Evolutionary conservation across 352 stramenopile genomes (phyloP).

Genomic region (Pythium apleroticum): DNA sequence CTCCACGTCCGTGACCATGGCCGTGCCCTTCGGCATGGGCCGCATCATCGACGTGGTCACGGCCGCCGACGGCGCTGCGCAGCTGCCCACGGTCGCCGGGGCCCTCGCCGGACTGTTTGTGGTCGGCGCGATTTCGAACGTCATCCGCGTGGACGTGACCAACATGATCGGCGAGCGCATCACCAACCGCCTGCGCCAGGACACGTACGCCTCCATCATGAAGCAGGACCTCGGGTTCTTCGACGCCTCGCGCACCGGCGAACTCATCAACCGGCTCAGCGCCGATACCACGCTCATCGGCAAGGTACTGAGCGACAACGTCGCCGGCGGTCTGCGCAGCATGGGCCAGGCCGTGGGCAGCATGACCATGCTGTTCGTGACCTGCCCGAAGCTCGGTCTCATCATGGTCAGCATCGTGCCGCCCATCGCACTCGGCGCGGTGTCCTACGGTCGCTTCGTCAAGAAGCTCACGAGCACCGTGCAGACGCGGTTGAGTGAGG

Average conservation of each 20-base stretch:
- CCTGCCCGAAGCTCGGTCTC: conserved; percentile 87
- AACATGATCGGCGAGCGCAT: conserved; percentile 89
- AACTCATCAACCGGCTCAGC: conserved; percentile 91
- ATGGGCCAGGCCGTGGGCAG: conserved; percentile 82
- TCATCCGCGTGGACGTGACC: conserved; percentile 73
- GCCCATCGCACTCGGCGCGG: conserved; percentile 86
- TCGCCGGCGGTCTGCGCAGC: conserved; percentile 72
- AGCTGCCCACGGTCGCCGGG: conserved; percentile 50
- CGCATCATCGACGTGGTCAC: conserved; percentile 79
- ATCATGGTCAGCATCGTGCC: conserved; percentile 91
- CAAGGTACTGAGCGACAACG: conserved; percentile 92
- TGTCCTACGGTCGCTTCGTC: conserved; percentile 87
- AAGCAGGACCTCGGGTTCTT: conserved; percentile 92
- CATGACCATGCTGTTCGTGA: conserved; percentile 91
- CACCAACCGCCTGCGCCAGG: conserved; percentile 71
- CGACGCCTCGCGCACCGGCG: conserved; percentile 85
- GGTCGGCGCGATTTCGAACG: conserved; percentile 63
- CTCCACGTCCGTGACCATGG: conserved; percentile 77
- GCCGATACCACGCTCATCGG: conserved; percentile 91
- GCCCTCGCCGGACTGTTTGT: conserved; percentile 70
- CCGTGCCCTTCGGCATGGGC: conserved; percentile 78
- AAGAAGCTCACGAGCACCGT: conserved; percentile 86
- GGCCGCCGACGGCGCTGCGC: conserved; percentile 36
- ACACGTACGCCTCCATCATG: conserved; percentile 79
- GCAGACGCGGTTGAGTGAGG: conserved; percentile 90